Base-by-base conservation (phyloP, 2,329 filamentous ascomycete species). In the Talaromyces albobiverticillius region DNA sequence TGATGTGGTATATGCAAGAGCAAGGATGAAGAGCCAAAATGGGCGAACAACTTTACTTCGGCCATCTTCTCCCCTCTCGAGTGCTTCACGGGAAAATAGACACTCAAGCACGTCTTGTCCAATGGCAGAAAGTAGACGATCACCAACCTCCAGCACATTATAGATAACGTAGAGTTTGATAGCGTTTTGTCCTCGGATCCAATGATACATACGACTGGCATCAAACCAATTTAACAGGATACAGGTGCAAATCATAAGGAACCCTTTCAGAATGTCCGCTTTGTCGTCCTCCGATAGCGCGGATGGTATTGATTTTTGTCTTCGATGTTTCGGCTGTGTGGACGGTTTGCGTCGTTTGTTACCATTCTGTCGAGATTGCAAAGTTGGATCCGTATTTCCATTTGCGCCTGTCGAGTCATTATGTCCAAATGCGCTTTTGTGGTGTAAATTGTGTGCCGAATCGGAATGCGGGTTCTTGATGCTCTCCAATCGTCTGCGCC, bases 101-200 rank as follows among this genome's bases (percentile, higher is more conserved):
- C 93, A 97, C 70, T 99, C 94, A 4, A 97, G 83, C 1, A 99
- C 89, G 70, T 99, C 95, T 70, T 99, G 95, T 0, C 94, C 94
- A 2, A 99, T 79, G 0, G 94, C 93, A 0, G 90, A 90, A 26
- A 97, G 83, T 0, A 99, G 80, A 7, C 92, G 87, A 71, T 99
- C 94, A 51, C 88, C 88, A 2, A 86, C 85, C 73, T 99, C 94
- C 4, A 99, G 83, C 31, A 96, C 89, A 66, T 99, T 99, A 78
- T 96, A 99, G 53, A 99, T 97, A 56, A 99, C 94, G 69, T 99
- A 99, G 10, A 99, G 82, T 69, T 99, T 99, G 75, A 99, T 96
- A 7, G 93, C 92, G 1, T 92, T 93, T 71, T 99, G 94, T 0
- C 91, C 94, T 45, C 93, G 87, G 63, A 99, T 96, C 64, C 92